Conservation (phyloP, 1,139 yeast species). For the Candida sanyaensis region DNA sequence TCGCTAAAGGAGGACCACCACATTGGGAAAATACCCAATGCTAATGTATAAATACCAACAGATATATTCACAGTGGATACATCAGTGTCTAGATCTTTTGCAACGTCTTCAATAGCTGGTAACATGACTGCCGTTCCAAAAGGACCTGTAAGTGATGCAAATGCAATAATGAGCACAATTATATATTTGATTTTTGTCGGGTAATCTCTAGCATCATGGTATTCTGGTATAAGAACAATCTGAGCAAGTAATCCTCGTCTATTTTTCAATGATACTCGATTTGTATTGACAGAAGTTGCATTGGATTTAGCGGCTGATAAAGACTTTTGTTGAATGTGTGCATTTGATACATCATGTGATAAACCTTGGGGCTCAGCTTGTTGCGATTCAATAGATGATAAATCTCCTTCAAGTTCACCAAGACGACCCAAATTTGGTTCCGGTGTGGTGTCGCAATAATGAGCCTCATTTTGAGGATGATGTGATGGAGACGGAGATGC, state of each 20-base stretch:
- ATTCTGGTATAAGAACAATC: conserved; percentile 68
- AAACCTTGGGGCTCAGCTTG: conserved; percentile 5
- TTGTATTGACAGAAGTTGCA: conserved; percentile 16
- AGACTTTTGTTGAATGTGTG: neutral
- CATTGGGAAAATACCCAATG: conserved; percentile 78
- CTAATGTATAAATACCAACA: conserved; percentile 73
- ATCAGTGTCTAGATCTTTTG: conserved; percentile 54
- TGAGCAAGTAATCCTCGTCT: conserved; percentile 57
- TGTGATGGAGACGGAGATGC: neutral
- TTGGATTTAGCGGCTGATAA: conserved; percentile 2
- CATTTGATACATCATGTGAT: neutral
- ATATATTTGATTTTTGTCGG: conserved; percentile 48
- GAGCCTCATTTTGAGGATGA: neutral
- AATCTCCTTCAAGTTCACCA: conserved; percentile 9
- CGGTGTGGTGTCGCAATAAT: conserved; percentile 4
- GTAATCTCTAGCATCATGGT: conserved; percentile 69
- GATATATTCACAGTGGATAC: conserved; percentile 69
- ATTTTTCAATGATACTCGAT: conserved; percentile 40
- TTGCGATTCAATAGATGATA: conserved; percentile 10
- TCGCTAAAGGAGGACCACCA: conserved; percentile 92
- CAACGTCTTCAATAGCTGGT: conserved; percentile 73
- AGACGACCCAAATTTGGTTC: conserved; percentile 12
- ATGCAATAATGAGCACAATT: conserved; percentile 65
- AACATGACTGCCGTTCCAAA: conserved; percentile 88
- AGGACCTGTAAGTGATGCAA: conserved; percentile 81